phyloP scores from a whole-genome alignment of 768 basidiomycete species.

The Calocybe cyanea region DNA sequence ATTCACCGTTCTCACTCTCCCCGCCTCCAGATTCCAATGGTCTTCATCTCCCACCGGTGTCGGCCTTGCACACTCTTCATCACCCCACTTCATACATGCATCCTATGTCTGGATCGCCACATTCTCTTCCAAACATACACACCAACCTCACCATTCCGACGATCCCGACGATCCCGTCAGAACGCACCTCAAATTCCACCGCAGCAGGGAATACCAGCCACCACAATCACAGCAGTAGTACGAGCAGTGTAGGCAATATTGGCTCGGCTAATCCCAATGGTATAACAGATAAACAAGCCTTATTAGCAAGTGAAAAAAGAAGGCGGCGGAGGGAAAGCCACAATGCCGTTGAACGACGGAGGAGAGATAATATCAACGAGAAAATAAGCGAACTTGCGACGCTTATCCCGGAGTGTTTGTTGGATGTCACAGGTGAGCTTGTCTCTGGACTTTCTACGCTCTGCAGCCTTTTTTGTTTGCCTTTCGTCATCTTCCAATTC shows the following conservation, averaged over 20 bases:
- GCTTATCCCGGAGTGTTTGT: constrained; percentile 81
- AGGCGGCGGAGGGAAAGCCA: constrained; percentile 80
- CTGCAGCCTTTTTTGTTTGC: neutral
- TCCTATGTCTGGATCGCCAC: constrained; percentile 4
- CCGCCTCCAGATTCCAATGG: constrained; percentile 17
- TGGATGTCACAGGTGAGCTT: constrained; percentile 41
- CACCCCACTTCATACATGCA: constrained; percentile 7
- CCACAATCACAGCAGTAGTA: too few species aligned
- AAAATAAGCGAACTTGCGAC: constrained; percentile 89
- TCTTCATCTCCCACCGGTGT: constrained; percentile 22
- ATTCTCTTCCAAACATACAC: constrained; percentile 15
- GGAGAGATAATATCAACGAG: constrained; percentile 94
- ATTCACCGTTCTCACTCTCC: constrained; percentile 26
- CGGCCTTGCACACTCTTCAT: constrained; percentile 15
- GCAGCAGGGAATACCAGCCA: too few species aligned
- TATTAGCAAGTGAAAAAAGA: constrained; percentile 78
- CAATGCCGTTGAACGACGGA: constrained; percentile 85
- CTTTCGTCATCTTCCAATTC: neutral
- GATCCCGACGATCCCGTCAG: neutral
- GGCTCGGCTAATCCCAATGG: neutral
- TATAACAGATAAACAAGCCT: constrained; percentile 44
- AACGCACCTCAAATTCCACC: neutral
- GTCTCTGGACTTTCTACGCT: neutral
- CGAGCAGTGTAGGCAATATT: neutral
- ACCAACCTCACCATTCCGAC: constrained; percentile 15